Base-by-base conservation (phyloP, 768 basidiomycete species). In the Tulasnella calospora region DNA sequence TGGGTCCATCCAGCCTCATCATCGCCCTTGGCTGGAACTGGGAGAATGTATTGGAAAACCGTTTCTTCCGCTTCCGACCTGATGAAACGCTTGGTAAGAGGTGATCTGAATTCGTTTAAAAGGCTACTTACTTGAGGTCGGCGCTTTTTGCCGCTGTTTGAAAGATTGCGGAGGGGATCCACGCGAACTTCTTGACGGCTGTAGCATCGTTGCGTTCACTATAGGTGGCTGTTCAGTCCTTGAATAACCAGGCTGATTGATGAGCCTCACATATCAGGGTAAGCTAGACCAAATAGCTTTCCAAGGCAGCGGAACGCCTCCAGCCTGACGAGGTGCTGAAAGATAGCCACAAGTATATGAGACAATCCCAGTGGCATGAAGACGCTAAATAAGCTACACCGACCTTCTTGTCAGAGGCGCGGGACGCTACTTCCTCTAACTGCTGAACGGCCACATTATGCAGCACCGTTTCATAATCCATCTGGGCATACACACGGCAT, bases 1-100 rank as follows among this genome's bases (percentile, higher is more conserved):
- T 98, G 95, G 0, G 93, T 93, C 96, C 96, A 99, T 0, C 89
- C 88, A 0, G 85, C 86, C 82, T 97, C 95, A 80, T 96, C 94
- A 47, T 86, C 85, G n/a, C 81, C 82, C 51, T 84, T 81, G 1
- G 86, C 84, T 0, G 96, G 95, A 0, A 96, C 85, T 0, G 97
- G 97, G 8, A 98, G 86, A 73, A 99, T 89, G 80, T 90, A 89
- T n/a, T 92, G 88, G n/a, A 87, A 87, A 0, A 95, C 81, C 27
- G 91, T 87, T 71, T 90, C 86, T 81, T 95, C 93, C 15, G 92
- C 89, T 1, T 89, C 83, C 30, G 88, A 82, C 81, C 91, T 92
- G 82, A 12, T 70, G 41, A 38, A 55, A 74, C n/a, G 47, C 9
- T 36, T 47, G 70, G 23, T 27, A 19, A 19, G 27, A 80, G 73